These are phyloP conservation scores for Zelonia costaricensis DNA, from an alignment of 208 protist species.

Conservation along the genomic window DNA sequence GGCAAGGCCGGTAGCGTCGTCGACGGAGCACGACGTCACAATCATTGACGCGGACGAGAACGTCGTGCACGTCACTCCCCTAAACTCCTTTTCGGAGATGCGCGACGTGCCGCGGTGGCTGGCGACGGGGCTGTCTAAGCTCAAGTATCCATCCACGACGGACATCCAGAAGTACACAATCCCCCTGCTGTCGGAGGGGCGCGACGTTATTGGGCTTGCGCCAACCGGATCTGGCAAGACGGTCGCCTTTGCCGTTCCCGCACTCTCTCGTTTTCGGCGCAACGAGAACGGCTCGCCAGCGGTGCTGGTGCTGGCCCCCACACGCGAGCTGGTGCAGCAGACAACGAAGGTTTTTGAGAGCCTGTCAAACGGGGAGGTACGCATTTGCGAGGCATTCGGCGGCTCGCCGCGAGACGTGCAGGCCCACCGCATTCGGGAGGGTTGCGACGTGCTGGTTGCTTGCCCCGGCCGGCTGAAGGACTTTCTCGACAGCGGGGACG, in stretches of 20 bases:
- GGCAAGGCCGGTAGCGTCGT: not conserved
- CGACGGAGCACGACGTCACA: conserved; percentile 40
- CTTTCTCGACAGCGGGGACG: conserved; percentile 89
- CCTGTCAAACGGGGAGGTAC: conserved; percentile 47
- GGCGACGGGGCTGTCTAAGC: conserved; percentile 40
- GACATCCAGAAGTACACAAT: conserved; percentile 90
- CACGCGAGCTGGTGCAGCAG: conserved; percentile 98
- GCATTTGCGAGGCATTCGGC: conserved; percentile 82
- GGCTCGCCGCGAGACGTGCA: conserved; percentile 72
- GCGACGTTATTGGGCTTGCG: conserved; percentile 97
- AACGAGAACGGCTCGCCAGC: conserved; percentile 59
- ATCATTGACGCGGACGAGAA: conserved; percentile 55
- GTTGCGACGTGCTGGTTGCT: conserved; percentile 95
- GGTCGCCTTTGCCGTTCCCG: conserved; percentile 98
- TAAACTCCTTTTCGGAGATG: conserved; percentile 66
- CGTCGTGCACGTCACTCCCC: conserved; percentile 49
- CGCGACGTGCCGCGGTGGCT: conserved; percentile 63
- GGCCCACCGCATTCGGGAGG: conserved; percentile 50
- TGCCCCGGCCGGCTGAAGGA: conserved; percentile 98
- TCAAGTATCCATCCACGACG: conserved; percentile 75
- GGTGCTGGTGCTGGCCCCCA: conserved; percentile 98
- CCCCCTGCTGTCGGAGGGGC: conserved; percentile 80
- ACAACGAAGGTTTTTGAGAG: conserved; percentile 96
- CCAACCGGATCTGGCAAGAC: conserved; percentile 99
- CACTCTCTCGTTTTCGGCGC: conserved; percentile 48